Evolutionary conservation across 2,329 filamentous ascomycete genomes (phyloP).

Genomic region (Sporothrix humicola): DNA sequence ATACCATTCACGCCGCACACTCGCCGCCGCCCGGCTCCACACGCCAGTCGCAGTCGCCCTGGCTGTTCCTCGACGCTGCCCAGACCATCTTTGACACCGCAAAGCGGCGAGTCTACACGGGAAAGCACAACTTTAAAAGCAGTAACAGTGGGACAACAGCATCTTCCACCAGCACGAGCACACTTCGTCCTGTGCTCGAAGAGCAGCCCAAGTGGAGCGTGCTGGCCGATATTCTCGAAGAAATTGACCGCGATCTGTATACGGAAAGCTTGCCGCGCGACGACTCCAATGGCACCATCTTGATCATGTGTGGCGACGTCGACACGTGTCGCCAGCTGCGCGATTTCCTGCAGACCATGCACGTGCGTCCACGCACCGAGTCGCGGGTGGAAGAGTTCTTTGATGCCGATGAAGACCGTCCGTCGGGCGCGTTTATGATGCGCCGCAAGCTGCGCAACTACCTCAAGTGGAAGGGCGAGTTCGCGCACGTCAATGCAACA

Average conservation of each 20-base stretch:
- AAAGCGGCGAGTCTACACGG: constrained; percentile 82
- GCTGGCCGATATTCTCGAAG: constrained; percentile 86
- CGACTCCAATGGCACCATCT: constrained; percentile 86
- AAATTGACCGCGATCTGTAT: constrained; percentile 86
- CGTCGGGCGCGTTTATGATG: constrained; percentile 88
- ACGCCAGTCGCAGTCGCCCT: constrained; percentile 87
- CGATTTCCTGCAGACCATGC: constrained; percentile 91
- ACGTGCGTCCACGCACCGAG: constrained; percentile 65
- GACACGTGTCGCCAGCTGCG: constrained; percentile 85
- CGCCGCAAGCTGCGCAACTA: constrained; percentile 84
- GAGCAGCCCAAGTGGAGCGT: constrained; percentile 94
- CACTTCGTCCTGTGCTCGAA: constrained; percentile 81
- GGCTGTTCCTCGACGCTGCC: constrained; percentile 94
- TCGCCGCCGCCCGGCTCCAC: constrained; percentile 87
- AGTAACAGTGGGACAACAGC: constrained; percentile 42
- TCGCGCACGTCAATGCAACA: constrained; percentile 80
- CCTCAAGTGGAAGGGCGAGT: constrained; percentile 86
- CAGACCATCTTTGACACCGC: constrained; percentile 93
- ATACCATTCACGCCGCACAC: constrained; percentile 91
- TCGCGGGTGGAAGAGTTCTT: constrained; percentile 54
- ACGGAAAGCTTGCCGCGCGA: constrained; percentile 75
- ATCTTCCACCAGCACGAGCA: constrained; percentile 54
- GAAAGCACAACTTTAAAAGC: constrained; percentile 62
- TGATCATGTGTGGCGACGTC: constrained; percentile 94
- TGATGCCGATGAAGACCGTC: constrained; percentile 61